Evolutionary conservation across 108 stramenopile genomes (phyloP).

Genomic region (Cyclotella sp.): DNA sequence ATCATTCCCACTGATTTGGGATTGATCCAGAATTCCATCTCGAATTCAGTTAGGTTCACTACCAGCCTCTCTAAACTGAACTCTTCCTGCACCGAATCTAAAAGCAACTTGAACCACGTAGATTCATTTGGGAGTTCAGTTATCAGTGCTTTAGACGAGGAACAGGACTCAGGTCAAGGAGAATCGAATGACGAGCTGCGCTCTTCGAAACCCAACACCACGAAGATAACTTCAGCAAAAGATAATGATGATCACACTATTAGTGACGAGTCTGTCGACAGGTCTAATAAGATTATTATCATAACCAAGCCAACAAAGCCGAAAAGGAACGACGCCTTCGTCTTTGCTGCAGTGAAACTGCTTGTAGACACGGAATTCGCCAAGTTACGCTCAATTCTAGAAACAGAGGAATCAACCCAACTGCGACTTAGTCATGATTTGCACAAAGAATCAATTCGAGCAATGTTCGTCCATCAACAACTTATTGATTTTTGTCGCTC

Average conservation of each 20-base stretch:
- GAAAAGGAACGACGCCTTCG: neutral
- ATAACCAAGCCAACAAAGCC: neutral
- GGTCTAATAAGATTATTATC: neutral
- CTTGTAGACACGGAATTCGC: conserved; percentile 18
- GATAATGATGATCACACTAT: no score
- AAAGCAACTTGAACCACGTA: neutral
- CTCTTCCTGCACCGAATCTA: neutral
- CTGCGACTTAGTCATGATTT: neutral
- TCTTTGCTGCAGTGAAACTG: conserved; percentile 13
- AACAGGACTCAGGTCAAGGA: neutral
- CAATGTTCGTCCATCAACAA: conserved; percentile 21
- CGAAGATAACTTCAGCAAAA: no score
- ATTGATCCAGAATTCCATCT: neutral
- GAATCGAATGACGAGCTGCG: neutral
- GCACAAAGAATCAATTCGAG: neutral
- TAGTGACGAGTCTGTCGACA: neutral
- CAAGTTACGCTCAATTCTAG: conserved; percentile 8
- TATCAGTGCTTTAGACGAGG: neutral
- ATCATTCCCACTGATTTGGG: conserved; percentile 8
- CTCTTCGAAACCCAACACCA: no score
- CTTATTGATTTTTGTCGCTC: conserved; percentile 26
- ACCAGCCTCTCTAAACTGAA: neutral
- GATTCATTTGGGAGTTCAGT: conserved; percentile 1
- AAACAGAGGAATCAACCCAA: neutral
- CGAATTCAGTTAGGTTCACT: conserved; percentile 5